Conservation (phyloP, 306 rosid genomes). For the Trifolium dubium region DNA sequence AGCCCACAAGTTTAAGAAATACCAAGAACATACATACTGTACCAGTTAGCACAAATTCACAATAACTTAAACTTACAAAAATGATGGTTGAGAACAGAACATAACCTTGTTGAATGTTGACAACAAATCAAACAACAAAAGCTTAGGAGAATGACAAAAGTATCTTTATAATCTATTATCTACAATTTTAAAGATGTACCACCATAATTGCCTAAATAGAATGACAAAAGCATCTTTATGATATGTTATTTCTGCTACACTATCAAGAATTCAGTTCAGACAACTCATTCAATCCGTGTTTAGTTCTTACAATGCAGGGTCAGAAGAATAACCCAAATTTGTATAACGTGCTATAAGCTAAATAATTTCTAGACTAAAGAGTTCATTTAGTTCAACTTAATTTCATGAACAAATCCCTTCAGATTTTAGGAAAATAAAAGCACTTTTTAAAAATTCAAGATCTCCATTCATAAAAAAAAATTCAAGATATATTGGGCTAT, state of each 20-base stretch:
- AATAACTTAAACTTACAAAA: constrained; percentile 12
- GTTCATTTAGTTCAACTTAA: background rate
- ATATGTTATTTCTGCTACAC: background rate
- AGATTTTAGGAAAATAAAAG: background rate
- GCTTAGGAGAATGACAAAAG: constrained; percentile 18
- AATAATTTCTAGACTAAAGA: background rate
- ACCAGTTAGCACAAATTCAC: background rate
- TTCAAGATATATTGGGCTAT: too few species aligned
- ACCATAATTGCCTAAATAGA: background rate
- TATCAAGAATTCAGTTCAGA: background rate
- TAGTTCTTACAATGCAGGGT: background rate
- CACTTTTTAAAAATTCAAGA: background rate
- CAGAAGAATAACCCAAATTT: background rate
- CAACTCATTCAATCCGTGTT: background rate
- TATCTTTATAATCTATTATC: background rate
- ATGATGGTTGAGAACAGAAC: constrained; percentile 18
- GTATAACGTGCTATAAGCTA: background rate
- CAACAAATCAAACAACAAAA: constrained; percentile 15
- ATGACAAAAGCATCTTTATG: background rate
- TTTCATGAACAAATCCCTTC: background rate
- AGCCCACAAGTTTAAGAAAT: background rate
- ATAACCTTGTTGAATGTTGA: constrained; percentile 19
- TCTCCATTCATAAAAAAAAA: too few species aligned
- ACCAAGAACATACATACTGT: background rate
- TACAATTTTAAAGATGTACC: constrained; percentile 9